These are phyloP conservation scores for Phylloboletellus chloephorus DNA, from an alignment of 1,284 basidiomycete species.

Conservation along the genomic window DNA sequence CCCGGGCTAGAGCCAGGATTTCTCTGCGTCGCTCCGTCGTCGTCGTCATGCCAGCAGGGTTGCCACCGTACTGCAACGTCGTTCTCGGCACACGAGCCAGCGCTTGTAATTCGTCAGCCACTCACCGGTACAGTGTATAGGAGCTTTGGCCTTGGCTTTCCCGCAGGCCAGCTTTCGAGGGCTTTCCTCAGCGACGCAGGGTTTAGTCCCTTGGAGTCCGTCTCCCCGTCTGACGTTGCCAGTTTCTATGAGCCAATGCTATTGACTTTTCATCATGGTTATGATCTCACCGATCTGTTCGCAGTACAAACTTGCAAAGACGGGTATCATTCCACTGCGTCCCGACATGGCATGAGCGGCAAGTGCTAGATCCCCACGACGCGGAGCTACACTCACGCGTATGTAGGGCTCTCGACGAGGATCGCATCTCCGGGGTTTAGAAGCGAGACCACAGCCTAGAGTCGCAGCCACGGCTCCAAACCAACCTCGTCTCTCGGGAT, in stretches of 20 bases:
- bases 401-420: slow-evolving; percentile 1
- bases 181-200: slow-evolving; percentile 56
- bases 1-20: slow-evolving; percentile 63
- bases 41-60: slow-evolving; percentile 75
- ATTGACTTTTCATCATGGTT: not conserved
- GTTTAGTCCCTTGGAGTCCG: slow-evolving; percentile 68
- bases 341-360: slow-evolving; percentile 2
- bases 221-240: slow-evolving; percentile 56
- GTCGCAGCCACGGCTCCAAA: not conserved
- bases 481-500: not conserved
- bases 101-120: slow-evolving; percentile 9
- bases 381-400: slow-evolving; percentile 1
- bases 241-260: slow-evolving; percentile 4
- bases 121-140: slow-evolving; percentile 74
- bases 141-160: slow-evolving; percentile 67
- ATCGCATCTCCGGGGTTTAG: not conserved
- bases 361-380: not conserved
- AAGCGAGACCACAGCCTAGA: slow-evolving; percentile 4
- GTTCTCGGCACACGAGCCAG: not conserved
- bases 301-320: slow-evolving; percentile 51
- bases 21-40: slow-evolving; percentile 66
- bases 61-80: slow-evolving; percentile 58
- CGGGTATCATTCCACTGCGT: slow-evolving; percentile 51
- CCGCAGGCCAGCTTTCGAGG: slow-evolving; percentile 68
- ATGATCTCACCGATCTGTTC: slow-evolving; percentile 52